These are phyloP conservation scores for Paramyrothecium sp. DNA, from an alignment of 2,329 filamentous ascomycete genomes.

Conservation along the genomic window DNA sequence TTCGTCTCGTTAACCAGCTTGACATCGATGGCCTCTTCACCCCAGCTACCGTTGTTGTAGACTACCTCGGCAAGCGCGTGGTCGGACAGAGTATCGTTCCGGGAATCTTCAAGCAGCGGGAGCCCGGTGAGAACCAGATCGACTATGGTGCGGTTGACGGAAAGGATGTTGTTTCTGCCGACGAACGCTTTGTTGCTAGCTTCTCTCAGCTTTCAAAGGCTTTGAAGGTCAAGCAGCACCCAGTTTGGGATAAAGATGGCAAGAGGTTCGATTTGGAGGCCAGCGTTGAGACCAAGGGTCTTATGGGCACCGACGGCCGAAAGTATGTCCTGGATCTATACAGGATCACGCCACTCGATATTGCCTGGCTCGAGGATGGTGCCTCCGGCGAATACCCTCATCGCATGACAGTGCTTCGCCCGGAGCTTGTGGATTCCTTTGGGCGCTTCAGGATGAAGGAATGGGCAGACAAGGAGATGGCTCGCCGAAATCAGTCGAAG, in stretches of 20 bases:
- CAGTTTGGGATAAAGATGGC: constrained; percentile 96
- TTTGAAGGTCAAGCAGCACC: constrained; percentile 87
- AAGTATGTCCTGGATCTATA: constrained; percentile 98
- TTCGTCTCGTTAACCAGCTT: constrained; percentile 93
- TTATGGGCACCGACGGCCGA: constrained; percentile 93
- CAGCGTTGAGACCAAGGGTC: constrained; percentile 95
- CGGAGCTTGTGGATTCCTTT: constrained; percentile 86
- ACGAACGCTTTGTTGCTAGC: constrained; percentile 78
- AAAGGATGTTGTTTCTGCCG: constrained; percentile 89
- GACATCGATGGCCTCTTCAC: constrained; percentile 95
- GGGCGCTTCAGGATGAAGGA: constrained; percentile 83
- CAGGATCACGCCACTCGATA: constrained; percentile 87
- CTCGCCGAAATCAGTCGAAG: constrained; percentile 49
- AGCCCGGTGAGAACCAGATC: constrained; percentile 96
- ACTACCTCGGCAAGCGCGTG: constrained; percentile 95
- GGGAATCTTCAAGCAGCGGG: constrained; percentile 97
- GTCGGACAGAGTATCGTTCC: constrained; percentile 98
- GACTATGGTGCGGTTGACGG: constrained; percentile 98
- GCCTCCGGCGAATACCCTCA: constrained; percentile 73
- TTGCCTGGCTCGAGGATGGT: constrained; percentile 81
- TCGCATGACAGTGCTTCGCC: constrained; percentile 89
- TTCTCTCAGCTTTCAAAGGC: constrained; percentile 92
- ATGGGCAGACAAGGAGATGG: constrained; percentile 79
- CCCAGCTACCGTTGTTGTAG: constrained; percentile 91
- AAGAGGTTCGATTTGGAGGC: constrained; percentile 89